Evolutionary conservation across 2,329 filamentous ascomycete genomes (phyloP), one percentile per base, ranked within the genome.

Genomic region (Trichophyton equinum): DNA sequence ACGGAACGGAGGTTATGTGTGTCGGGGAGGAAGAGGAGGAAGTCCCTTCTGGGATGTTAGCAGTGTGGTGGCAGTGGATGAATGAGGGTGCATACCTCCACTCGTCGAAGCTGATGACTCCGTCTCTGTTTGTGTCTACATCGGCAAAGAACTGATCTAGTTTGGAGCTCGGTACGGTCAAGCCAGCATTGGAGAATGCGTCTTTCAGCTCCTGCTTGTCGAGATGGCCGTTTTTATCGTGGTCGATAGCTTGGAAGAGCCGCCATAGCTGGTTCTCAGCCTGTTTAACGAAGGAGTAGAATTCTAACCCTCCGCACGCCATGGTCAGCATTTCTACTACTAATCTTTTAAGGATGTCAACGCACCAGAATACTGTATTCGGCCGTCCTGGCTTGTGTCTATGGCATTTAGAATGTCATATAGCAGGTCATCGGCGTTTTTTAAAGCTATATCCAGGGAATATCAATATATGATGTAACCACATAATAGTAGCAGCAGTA

Each of bases 371-470:
- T 89, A 96, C 74, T 95, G 87, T 68, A 99, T 97, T 69, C 85
- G 86, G 65, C 92, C 90, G 73, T 97, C 91, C 27, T 85, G 84
- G 71, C 91, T 91, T 62, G 85, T 87, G 71, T 99, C 94, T 64
- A 96, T 91, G 63, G 86, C 82, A 65, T 82, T 80, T 71, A 96
- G 82, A 62, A 97, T 88, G 69, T 88, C 85, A 70, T 84, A 82
- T 64, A 99, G 81, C 79, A 97, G 84, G 42, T 83, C 79, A 73
- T 95, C 88, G 71, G 94, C 94, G 80, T 96, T 94, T 78, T 96
- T 95, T 70, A 99, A 76, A 65, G 86, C 84, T 86, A 68, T 65
- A 9, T 18, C 4, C 18, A 36, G 27, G 18, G 66, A 65, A 40
- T 40, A 30, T 13, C 20, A 53, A 13, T 5, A 36, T 33, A 62